A percentile compares a stretch with the other conserved stretches of the same genome.
Evolutionary conservation across 768 basidiomycete species (phyloP).

Genomic region (Cubamyces sp.): DNA sequence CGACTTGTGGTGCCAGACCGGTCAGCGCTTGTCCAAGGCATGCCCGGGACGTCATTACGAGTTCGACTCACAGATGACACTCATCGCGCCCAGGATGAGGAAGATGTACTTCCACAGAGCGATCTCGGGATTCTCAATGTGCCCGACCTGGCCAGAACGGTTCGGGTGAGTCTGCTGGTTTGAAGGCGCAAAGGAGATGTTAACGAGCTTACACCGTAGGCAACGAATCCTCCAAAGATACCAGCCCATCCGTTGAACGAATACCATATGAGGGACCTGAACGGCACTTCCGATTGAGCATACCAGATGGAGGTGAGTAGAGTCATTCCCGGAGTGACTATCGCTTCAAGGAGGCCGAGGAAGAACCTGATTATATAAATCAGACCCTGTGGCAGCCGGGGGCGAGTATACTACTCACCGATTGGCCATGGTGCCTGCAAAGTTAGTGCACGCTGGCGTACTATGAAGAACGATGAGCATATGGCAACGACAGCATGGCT

Average conservation of each 20-base stretch:
- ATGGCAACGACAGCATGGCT: neutral
- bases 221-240: slow-evolving; percentile 26
- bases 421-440: slow-evolving; percentile 20
- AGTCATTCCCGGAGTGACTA: slow-evolving; percentile 26
- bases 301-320: slow-evolving; percentile 27
- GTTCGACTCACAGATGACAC: slow-evolving; percentile 17
- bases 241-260: slow-evolving; percentile 29
- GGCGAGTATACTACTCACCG: neutral
- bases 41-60: neutral
- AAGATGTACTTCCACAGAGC: slow-evolving; percentile 29
- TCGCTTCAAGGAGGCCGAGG: slow-evolving; percentile 25
- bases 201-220: slow-evolving; percentile 19
- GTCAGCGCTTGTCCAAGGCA: neutral
- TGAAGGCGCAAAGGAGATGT: no score
- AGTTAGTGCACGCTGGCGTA: slow-evolving; percentile 22
- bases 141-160: slow-evolving; percentile 13
- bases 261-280: slow-evolving; percentile 27
- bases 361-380: slow-evolving; percentile 13
- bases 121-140: slow-evolving; percentile 18
- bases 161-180: neutral
- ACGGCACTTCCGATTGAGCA: slow-evolving; percentile 24
- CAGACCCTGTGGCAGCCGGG: neutral
- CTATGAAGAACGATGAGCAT: neutral
- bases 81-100: slow-evolving; percentile 24
- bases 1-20: slow-evolving; percentile 1